Percentiles rank a stretch among this genome's conserved stretches.
These are phyloP conservation scores for Stygiomarasmius scandens DNA, from an alignment of 1,284 basidiomycete species.

Conservation along the genomic window DNA sequence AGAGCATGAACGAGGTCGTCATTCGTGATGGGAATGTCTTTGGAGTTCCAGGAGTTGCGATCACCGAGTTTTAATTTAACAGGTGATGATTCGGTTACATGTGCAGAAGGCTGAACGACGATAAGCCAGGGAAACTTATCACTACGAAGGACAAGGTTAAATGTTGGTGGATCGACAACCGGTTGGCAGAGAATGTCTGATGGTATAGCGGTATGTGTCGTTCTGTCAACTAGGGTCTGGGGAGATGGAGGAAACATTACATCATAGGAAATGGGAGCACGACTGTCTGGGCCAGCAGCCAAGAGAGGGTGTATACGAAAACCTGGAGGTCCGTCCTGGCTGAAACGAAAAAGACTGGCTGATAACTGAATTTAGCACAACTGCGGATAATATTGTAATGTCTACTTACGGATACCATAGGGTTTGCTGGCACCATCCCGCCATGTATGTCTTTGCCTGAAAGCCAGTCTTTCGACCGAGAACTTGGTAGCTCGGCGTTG, in stretches of 20 bases:
- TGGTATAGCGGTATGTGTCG: constrained; percentile 57
- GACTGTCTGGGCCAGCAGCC: constrained; percentile 53
- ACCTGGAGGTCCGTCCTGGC: constrained; percentile 37
- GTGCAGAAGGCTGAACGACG: constrained; percentile 35
- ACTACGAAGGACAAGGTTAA: constrained; percentile 54
- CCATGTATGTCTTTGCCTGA: constrained; percentile 25
- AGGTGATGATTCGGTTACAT: no score
- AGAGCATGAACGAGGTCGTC: constrained; percentile 65
- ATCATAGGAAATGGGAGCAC: constrained; percentile 65
- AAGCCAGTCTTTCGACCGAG: constrained; percentile 21
- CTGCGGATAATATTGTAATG: not conserved
- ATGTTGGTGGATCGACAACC: constrained; percentile 61
- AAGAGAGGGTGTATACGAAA: constrained; percentile 66
- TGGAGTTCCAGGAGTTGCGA: constrained; percentile 13
- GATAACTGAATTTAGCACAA: not conserved
- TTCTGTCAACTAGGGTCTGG: constrained; percentile 57
- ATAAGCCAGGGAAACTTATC: constrained; percentile 67
- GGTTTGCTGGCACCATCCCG: constrained; percentile 13
- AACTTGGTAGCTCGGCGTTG: no score
- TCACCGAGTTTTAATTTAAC: constrained; percentile 27
- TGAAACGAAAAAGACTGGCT: constrained; percentile 44
- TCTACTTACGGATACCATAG: constrained; percentile 13
- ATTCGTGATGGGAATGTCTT: constrained; percentile 53
- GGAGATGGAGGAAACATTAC: constrained; percentile 59
- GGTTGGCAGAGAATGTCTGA: constrained; percentile 60